Conservation (phyloP, 768 basidiomycete genomes). For the Lyophyllum atratum region DNA sequence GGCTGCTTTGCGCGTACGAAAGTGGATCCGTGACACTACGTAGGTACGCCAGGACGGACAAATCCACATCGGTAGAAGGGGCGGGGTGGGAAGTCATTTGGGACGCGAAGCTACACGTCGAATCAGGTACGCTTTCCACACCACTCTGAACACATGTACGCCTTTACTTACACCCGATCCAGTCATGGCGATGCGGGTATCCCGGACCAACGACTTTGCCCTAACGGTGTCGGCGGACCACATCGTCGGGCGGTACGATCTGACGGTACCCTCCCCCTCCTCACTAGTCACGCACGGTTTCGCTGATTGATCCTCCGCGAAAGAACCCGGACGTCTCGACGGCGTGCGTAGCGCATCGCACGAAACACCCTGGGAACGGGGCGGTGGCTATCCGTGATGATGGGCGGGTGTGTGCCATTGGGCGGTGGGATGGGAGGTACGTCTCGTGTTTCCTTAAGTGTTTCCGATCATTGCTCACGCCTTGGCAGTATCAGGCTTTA, state of each 20-base stretch:
- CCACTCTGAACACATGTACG: no score
- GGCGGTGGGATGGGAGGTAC: constrained; percentile 94
- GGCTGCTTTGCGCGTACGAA: constrained; percentile 80
- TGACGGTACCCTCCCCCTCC: constrained; percentile 39
- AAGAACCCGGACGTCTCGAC: background rate
- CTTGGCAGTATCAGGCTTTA: constrained; percentile 72
- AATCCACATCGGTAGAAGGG: constrained; percentile 63
- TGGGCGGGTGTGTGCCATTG: constrained; percentile 81
- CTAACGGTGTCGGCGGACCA: constrained; percentile 89
- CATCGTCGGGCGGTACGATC: constrained; percentile 64
- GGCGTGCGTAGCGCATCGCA: constrained; percentile 39
- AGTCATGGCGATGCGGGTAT: constrained; percentile 90
- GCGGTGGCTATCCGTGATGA: constrained; percentile 75
- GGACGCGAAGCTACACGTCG: constrained; percentile 66
- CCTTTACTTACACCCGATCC: no score
- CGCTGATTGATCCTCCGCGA: no score
- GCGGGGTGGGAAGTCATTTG: constrained; percentile 74
- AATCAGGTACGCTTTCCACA: constrained; percentile 56
- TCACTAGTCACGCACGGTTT: background rate
- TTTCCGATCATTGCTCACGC: background rate
- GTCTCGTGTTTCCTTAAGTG: constrained; percentile 24
- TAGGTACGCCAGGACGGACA: constrained; percentile 42
- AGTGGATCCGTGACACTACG: constrained; percentile 82
- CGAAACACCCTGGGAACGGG: constrained; percentile 80
- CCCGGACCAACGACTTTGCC: constrained; percentile 57